Percentiles rank a stretch among this genome's conserved stretches.
Evolutionary conservation across 73 alveolate genomes (phyloP).

Genomic region (Symbiodinium natans): DNA sequence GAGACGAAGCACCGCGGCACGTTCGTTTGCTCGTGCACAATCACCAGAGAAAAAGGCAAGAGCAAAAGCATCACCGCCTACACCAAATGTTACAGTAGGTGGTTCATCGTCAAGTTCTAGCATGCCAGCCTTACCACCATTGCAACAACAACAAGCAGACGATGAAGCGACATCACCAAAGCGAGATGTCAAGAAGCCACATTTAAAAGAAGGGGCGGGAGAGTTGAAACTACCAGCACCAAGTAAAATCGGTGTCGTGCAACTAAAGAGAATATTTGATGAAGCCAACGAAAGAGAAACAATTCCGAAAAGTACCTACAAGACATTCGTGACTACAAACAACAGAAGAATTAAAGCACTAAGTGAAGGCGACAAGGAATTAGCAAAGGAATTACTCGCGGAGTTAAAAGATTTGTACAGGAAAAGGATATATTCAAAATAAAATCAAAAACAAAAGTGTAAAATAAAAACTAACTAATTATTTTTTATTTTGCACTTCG

Average conservation of each 20-base stretch:
- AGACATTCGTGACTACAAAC: background rate
- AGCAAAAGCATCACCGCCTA: background rate
- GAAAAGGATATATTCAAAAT: background rate
- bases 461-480: too few relatives aligned
- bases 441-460: too few relatives aligned
- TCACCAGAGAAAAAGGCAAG: background rate
- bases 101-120: background rate
- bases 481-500: too few relatives aligned
- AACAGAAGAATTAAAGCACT: background rate
- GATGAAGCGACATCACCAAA: background rate
- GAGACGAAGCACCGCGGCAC: background rate
- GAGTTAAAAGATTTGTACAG: background rate
- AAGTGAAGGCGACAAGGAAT: background rate
- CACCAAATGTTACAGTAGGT: background rate
- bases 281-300: background rate
- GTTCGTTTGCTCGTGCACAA: background rate
- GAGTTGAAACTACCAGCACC: background rate
- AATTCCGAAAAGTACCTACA: background rate
- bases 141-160: background rate
- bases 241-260: background rate
- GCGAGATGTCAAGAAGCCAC: background rate
- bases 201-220: background rate
- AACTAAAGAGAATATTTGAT: background rate
- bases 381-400: background rate
- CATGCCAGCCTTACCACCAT: background rate